These are phyloP conservation scores for Silene noctiflora DNA, from an alignment of 179 eudicot species.

Conservation along the genomic window DNA sequence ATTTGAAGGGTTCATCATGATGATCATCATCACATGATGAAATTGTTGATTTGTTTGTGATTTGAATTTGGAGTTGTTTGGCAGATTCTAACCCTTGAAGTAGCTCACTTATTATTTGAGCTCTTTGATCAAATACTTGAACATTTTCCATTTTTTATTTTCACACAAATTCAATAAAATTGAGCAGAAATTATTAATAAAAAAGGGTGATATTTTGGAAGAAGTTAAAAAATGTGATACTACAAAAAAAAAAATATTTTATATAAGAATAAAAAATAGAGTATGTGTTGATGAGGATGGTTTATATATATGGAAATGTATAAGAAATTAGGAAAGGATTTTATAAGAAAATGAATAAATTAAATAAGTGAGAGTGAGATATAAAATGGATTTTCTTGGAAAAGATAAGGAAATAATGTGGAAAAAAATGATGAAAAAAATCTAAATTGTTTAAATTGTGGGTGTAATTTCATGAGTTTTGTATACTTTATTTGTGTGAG, in stretches of 20 bases:
- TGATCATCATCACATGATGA: background rate
- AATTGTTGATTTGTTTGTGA: constrained; percentile 4
- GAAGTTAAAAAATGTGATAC: background rate
- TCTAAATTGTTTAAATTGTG: background rate
- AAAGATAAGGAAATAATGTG: constrained; percentile 5
- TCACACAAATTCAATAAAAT: background rate
- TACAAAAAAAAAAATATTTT: background rate
- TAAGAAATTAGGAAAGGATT: no score
- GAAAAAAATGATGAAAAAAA: constrained; percentile 10
- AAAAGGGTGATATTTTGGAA: background rate
- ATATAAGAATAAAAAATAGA: no score
- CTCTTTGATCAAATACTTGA: constrained; percentile 16
- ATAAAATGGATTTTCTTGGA: background rate
- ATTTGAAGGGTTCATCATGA: constrained; percentile 18
- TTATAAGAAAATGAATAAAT: no score
- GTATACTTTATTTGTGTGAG: background rate
- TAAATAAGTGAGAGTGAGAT: background rate
- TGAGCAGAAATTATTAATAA: background rate
- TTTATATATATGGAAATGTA: background rate
- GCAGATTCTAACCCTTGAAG: constrained; percentile 27
- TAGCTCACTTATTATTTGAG: constrained; percentile 25
- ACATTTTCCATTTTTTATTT: constrained; percentile 14
- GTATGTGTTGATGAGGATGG: background rate
- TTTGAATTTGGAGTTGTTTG: constrained; percentile 19
- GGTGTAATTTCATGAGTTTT: background rate